A percentile compares a stretch with the other conserved stretches of the same genome.
Conservation (phyloP, 73 alveolate species). For the Stentor roeselii region DNA sequence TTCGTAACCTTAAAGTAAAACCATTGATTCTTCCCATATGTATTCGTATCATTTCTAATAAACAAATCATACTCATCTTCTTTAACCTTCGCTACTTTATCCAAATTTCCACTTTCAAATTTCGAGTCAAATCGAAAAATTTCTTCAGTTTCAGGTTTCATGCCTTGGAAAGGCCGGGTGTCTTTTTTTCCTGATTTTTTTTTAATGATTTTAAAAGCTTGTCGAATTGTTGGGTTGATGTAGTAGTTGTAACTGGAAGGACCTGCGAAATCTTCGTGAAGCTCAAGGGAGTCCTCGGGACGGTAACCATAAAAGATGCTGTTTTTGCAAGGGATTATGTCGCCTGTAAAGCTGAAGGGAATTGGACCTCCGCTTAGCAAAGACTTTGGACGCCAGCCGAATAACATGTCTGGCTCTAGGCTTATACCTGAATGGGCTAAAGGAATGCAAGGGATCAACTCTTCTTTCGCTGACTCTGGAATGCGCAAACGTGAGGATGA, state of each 20-base stretch:
- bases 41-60: conserved; percentile 90
- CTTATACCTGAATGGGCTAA: neutral
- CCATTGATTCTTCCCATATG: conserved; percentile 96
- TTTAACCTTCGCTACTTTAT: conserved; percentile 60
- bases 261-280: neutral
- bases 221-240: neutral
- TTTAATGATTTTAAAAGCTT: neutral
- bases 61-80: conserved; percentile 89
- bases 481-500: too few species aligned
- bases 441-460: neutral
- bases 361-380: neutral
- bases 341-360: neutral
- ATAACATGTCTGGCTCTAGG: neutral
- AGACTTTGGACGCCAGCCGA: conserved; percentile 2
- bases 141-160: neutral
- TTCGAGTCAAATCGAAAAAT: conserved; percentile 80
- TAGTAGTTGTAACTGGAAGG: neutral
- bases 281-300: conserved; percentile 1
- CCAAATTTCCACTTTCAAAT: conserved; percentile 95
- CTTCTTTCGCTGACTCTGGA: neutral
- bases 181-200: neutral
- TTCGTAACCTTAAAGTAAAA: conserved; percentile 86
- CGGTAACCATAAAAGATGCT: neutral
- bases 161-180: neutral
- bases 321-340: neutral